Conservation (phyloP, 164 flowering plant genomes). For the Malania oleifera region DNA sequence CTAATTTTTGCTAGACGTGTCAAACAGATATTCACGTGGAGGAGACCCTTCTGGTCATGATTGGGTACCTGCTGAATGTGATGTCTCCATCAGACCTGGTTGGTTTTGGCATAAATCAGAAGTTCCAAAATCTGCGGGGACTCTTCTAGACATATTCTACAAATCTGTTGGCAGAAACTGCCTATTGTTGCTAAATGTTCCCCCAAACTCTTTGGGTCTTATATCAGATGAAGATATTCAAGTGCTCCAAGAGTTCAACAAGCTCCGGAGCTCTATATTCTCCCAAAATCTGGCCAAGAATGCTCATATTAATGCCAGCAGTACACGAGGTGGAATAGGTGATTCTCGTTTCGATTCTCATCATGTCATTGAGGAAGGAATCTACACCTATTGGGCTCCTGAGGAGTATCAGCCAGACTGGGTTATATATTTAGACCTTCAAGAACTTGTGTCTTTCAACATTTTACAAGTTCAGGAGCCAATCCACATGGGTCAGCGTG, state of each 20-base stretch:
- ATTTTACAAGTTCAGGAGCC: conserved; percentile 83
- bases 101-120: conserved; percentile 98
- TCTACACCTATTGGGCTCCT: conserved; percentile 83
- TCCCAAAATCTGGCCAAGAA: conserved; percentile 59
- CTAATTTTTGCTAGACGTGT: not conserved
- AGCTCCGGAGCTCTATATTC: conserved; percentile 59
- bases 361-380: conserved; percentile 54
- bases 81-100: conserved; percentile 94
- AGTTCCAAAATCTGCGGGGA: conserved; percentile 69
- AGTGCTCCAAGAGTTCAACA: conserved; percentile 64
- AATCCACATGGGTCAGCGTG: conserved; percentile 88
- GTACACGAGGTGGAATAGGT: conserved; percentile 49
- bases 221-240: conserved; percentile 76
- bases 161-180: conserved; percentile 88
- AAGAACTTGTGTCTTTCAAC: conserved; percentile 44
- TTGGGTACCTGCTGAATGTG: conserved; percentile 98
- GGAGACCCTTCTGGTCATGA: conserved; percentile 82
- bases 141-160: conserved; percentile 85
- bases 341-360: conserved; percentile 35
- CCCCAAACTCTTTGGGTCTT: conserved; percentile 92
- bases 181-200: conserved; percentile 75
- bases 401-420: conserved; percentile 46
- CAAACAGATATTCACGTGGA: conserved; percentile 46
- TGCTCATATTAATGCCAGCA: conserved; percentile 53
- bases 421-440: conserved; percentile 47